Conservation (phyloP, 2,329 filamentous ascomycete genomes). For the Monilinia fructigena region DNA sequence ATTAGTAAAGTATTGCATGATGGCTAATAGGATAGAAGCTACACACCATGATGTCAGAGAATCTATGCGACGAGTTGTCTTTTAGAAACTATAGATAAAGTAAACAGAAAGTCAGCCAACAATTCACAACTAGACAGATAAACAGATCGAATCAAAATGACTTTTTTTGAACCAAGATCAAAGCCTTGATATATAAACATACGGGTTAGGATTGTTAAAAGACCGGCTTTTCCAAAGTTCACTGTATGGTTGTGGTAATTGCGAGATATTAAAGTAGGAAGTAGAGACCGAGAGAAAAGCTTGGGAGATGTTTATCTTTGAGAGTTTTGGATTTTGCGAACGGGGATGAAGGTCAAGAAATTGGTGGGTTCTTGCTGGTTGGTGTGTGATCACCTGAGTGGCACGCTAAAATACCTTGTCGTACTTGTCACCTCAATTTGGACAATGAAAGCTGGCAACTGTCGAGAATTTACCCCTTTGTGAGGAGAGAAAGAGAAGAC, state of each 20-base stretch:
- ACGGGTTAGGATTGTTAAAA: constrained; percentile 15
- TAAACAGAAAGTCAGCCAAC: constrained; percentile 16
- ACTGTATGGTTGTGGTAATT: constrained; percentile 7
- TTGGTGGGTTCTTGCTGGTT: constrained; percentile 27
- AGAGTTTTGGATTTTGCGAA: constrained; percentile 25
- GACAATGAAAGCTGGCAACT: constrained; percentile 15
- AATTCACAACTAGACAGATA: constrained; percentile 13
- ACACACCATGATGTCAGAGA: constrained; percentile 30
- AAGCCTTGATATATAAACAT: background rate
- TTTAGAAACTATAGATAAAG: constrained; percentile 8
- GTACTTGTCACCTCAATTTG: constrained; percentile 7
- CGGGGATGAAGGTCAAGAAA: constrained; percentile 19
- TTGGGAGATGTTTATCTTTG: constrained; percentile 28
- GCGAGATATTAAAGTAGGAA: constrained; percentile 18
- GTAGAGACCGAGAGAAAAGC: constrained; percentile 10
- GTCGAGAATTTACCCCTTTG: constrained; percentile 14
- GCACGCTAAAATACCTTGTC: constrained; percentile 19
- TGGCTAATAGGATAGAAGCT: constrained; percentile 6
- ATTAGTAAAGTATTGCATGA: constrained; percentile 27
- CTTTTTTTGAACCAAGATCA: background rate
- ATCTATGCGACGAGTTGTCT: constrained; percentile 22
- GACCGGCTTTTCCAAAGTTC: constrained; percentile 7
- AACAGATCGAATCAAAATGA: constrained; percentile 13
- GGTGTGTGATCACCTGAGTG: constrained; percentile 25
- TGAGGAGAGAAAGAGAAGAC: background rate